These are phyloP conservation scores for Tillandsia leiboldiana DNA, from an alignment of 176 grass and related monocot genomes.

Conservation along the genomic window DNA sequence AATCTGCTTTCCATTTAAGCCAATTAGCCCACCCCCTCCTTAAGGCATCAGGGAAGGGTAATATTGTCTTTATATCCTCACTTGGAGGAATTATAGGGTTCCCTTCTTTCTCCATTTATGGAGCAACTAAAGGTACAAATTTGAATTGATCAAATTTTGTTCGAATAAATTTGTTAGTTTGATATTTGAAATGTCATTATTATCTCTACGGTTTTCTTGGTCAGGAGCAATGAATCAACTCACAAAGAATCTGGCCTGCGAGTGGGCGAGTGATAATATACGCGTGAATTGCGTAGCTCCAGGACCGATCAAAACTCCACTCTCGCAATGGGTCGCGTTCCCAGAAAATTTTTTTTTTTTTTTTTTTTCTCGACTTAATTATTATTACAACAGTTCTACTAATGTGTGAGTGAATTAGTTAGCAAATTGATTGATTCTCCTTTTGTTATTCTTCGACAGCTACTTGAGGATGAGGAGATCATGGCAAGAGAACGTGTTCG, in stretches of 20 bases:
- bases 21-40: conserved; percentile 9
- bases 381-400: too few species aligned
- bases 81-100: background rate
- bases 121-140: too few species aligned
- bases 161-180: too few species aligned
- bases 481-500: conserved; percentile 1
- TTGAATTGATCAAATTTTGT: too few species aligned
- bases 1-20: conserved; percentile 6
- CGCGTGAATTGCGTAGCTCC: conserved; percentile 16
- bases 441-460: background rate
- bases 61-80: conserved; percentile 11
- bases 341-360: background rate
- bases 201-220: too few species aligned
- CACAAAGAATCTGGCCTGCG: conserved; percentile 18
- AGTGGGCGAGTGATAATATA: conserved; percentile 17
- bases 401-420: too few species aligned
- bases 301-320: background rate
- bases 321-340: conserved; percentile 6
- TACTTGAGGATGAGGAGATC: background rate
- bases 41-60: conserved; percentile 5
- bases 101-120: background rate
- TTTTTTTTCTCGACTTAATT: too few species aligned
- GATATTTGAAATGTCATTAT: too few species aligned
- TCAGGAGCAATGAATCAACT: conserved; percentile 23
- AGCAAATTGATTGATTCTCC: too few species aligned